Conservation (phyloP, 2,329 filamentous ascomycete species). For the Apiospora kogelbergensis region DNA sequence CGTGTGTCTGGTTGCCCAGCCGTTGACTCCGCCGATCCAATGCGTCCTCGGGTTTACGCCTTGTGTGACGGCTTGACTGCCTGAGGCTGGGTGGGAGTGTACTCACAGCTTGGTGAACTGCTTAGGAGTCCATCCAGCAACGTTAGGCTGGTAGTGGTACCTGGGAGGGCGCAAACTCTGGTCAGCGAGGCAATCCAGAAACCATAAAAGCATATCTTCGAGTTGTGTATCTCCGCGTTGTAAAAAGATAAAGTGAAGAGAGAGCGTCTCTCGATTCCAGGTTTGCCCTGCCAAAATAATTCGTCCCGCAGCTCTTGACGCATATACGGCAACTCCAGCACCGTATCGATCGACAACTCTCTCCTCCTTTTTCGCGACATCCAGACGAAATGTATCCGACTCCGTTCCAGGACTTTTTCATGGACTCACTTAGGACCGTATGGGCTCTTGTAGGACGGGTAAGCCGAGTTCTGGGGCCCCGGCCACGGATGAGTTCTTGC, state of each 20-base stretch:
- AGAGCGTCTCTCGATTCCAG: background rate
- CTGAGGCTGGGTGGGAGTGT: background rate
- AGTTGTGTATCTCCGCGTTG: no score
- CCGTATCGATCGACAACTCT: background rate
- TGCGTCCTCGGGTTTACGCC: background rate
- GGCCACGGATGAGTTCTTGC: background rate
- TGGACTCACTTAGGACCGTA: conserved; percentile 66
- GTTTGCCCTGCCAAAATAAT: background rate
- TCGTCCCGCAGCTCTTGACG: background rate
- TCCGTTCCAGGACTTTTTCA: conserved; percentile 9
- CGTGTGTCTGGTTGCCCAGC: no score
- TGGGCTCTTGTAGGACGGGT: conserved; percentile 56
- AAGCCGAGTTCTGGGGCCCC: conserved; percentile 13
- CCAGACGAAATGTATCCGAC: background rate
- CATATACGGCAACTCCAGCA: background rate
- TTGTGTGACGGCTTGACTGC: background rate
- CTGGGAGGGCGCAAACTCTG: conserved; percentile 34
- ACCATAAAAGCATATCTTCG: background rate
- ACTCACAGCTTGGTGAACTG: conserved; percentile 53
- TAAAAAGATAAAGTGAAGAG: background rate
- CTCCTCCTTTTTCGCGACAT: background rate
- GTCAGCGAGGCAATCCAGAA: background rate
- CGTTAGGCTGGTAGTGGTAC: conserved; percentile 58
- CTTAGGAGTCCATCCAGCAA: conserved; percentile 52
- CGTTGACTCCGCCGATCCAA: background rate